phyloP scores from a whole-genome alignment of 2,329 filamentous ascomycete species.

The Fusarium sp. region DNA sequence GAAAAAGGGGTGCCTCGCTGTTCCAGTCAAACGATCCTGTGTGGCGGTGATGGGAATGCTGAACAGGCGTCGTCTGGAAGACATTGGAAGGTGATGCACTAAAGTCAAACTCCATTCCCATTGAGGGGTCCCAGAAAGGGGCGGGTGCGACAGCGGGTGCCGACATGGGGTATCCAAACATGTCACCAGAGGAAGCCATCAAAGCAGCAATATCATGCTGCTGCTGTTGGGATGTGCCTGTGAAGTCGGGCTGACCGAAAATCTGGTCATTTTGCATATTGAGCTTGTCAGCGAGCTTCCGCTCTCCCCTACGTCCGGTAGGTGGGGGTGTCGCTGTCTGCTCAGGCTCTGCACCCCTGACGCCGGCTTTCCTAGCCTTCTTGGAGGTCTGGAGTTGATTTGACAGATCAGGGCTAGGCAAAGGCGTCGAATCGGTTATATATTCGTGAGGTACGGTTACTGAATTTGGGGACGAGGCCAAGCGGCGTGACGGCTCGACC shows the following conservation, averaged over 20 bases:
- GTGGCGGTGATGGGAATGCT: conserved; percentile 52
- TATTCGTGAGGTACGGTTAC: conserved; percentile 47
- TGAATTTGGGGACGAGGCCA: conserved; percentile 66
- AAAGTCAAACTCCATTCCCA: conserved; percentile 71
- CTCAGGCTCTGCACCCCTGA: conserved; percentile 50
- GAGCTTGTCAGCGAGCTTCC: conserved; percentile 63
- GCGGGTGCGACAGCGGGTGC: conserved; percentile 60
- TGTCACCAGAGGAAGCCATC: conserved; percentile 59
- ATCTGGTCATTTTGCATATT: conserved; percentile 68
- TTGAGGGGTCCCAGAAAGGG: conserved; percentile 68
- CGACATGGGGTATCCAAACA: conserved; percentile 70
- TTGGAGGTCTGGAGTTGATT: conserved; percentile 50
- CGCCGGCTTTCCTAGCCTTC: conserved; percentile 56
- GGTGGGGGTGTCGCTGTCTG: conserved; percentile 70
- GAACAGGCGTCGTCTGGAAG: conserved; percentile 50
- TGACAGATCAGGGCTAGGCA: conserved; percentile 43
- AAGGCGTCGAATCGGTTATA: conserved; percentile 43
- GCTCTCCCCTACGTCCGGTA: conserved; percentile 63
- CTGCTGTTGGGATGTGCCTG: conserved; percentile 55
- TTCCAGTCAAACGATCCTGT: conserved; percentile 67
- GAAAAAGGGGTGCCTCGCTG: conserved; percentile 63
- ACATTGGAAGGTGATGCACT: conserved; percentile 54
- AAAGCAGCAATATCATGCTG: conserved; percentile 58
- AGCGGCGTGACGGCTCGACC: conserved; percentile 65
- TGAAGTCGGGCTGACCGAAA: conserved; percentile 62